These are phyloP conservation scores for Pyrenula aspistea DNA, from an alignment of 495 filamentous ascomycete genomes.

Conservation along the genomic window DNA sequence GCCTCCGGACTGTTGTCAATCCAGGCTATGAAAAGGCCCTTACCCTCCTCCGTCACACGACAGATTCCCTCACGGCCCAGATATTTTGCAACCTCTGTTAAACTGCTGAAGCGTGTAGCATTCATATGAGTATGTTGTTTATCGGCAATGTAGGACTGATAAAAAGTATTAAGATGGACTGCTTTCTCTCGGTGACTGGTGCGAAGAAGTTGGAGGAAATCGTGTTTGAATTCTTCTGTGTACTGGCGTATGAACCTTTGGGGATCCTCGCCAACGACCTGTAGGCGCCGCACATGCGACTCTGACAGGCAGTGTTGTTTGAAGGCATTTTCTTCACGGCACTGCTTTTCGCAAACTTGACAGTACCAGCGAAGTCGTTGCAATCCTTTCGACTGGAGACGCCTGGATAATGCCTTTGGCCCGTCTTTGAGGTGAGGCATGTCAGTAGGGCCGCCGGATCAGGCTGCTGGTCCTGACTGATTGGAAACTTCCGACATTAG, in stretches of 20 bases:
- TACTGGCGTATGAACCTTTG: slow-evolving; percentile 68
- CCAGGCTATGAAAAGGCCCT: slow-evolving; percentile 75
- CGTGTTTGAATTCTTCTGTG: slow-evolving; percentile 60
- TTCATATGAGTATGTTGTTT: slow-evolving; percentile 79
- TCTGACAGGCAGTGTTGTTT: slow-evolving; percentile 67
- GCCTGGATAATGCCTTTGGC: no score
- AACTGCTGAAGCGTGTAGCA: slow-evolving; percentile 68
- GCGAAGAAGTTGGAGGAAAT: slow-evolving; percentile 63
- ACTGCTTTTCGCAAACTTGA: slow-evolving; percentile 33
- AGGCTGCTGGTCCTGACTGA: no score
- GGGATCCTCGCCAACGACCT: slow-evolving; percentile 72
- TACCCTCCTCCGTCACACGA: slow-evolving; percentile 78
- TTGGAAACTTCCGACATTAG: no score
- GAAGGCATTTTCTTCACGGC: slow-evolving; percentile 41
- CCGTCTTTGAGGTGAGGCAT: no score
- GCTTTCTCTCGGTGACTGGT: slow-evolving; percentile 79
- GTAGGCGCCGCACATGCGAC: slow-evolving; percentile 73
- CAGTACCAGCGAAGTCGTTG: slow-evolving; percentile 75
- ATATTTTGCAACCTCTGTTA: slow-evolving; percentile 81
- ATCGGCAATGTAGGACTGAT: slow-evolving; percentile 56
- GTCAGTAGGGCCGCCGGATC: no score
- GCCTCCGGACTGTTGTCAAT: slow-evolving; percentile 82
- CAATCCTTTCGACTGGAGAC: no score
- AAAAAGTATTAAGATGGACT: slow-evolving; percentile 80
- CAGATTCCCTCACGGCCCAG: slow-evolving; percentile 76